These are phyloP conservation scores for Bonnemaisonia californica DNA, from an alignment of 31 red algal species.

Conservation along the genomic window DNA sequence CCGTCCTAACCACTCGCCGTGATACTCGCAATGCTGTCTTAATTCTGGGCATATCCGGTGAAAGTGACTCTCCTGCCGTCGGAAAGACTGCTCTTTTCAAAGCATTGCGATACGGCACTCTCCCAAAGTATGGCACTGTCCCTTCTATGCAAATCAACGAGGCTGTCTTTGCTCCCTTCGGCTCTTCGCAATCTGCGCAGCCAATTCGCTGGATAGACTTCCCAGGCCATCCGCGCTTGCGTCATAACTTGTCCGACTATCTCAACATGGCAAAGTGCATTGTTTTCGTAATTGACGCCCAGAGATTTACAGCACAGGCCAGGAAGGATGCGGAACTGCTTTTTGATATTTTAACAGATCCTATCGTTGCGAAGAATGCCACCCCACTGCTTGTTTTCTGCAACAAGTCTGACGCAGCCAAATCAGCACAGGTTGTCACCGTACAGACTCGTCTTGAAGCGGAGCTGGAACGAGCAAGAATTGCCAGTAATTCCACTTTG, in stretches of 20 bases:
- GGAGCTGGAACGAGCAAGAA: constrained; percentile 57
- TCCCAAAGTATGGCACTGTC: constrained; percentile 63
- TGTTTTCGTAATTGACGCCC: constrained; percentile 68
- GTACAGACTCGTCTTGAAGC: constrained; percentile 61
- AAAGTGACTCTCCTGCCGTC: constrained; percentile 49
- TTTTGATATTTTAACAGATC: constrained; percentile 59
- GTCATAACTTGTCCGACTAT: constrained; percentile 25
- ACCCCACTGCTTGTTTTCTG: constrained; percentile 71
- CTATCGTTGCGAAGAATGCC: constrained; percentile 28
- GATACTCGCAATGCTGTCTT: constrained; percentile 45
- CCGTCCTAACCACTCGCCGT: neutral
- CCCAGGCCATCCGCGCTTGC: constrained; percentile 63
- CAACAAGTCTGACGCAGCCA: constrained; percentile 67
- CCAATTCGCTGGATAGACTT: constrained; percentile 51
- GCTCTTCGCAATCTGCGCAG: constrained; percentile 1
- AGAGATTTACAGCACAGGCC: constrained; percentile 56
- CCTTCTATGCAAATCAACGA: constrained; percentile 54
- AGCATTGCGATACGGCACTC: constrained; percentile 32
- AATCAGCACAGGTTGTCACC: constrained; percentile 27
- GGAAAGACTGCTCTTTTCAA: constrained; percentile 73
- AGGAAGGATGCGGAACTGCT: constrained; percentile 55
- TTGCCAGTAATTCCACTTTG: constrained; percentile 36
- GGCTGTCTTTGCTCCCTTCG: constrained; percentile 22
- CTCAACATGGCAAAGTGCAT: constrained; percentile 47
- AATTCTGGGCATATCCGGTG: constrained; percentile 61